These are phyloP conservation scores for Fagus crenata DNA, from an alignment of 306 rosid species.

Conservation along the genomic window DNA sequence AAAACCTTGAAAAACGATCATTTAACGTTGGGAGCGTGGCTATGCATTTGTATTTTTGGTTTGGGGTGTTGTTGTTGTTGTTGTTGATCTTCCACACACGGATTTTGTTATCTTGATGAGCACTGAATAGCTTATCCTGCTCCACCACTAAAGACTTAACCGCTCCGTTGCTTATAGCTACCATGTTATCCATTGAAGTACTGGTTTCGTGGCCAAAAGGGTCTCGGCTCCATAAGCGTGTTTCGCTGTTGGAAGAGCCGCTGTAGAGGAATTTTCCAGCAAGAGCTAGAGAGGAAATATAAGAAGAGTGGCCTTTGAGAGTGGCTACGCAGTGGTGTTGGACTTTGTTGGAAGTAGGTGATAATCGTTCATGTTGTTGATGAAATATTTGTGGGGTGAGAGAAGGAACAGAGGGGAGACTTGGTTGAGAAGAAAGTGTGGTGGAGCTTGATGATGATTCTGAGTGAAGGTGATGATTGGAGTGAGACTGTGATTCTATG, in stretches of 20 bases:
- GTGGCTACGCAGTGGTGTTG: constrained; percentile 42
- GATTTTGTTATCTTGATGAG: constrained; percentile 76
- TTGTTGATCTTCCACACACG: constrained; percentile 57
- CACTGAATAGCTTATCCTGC: constrained; percentile 40
- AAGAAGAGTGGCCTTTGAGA: constrained; percentile 43
- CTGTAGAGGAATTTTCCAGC: constrained; percentile 45
- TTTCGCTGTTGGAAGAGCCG: constrained; percentile 47
- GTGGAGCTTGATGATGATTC: constrained; percentile 45
- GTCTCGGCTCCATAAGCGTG: constrained; percentile 31
- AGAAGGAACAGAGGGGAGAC: constrained; percentile 71
- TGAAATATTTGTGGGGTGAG: constrained; percentile 30
- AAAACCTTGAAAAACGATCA: constrained; percentile 42
- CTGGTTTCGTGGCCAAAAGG: constrained; percentile 17
- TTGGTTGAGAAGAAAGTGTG: constrained; percentile 65
- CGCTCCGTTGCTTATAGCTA: constrained; percentile 27
- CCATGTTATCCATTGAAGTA: neutral
- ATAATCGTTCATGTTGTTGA: neutral
- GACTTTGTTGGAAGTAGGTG: constrained; percentile 10
- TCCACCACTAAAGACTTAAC: constrained; percentile 48
- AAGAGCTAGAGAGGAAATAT: constrained; percentile 48
- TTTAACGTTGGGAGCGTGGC: constrained; percentile 59
- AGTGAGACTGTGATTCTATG: constrained; percentile 17
- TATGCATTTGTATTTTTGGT: constrained; percentile 34
- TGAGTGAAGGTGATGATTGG: constrained; percentile 34
- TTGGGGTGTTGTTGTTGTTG: constrained; percentile 15